Evolutionary conservation across 768 basidiomycete genomes (phyloP).

Genomic region (Lentinula sp.): DNA sequence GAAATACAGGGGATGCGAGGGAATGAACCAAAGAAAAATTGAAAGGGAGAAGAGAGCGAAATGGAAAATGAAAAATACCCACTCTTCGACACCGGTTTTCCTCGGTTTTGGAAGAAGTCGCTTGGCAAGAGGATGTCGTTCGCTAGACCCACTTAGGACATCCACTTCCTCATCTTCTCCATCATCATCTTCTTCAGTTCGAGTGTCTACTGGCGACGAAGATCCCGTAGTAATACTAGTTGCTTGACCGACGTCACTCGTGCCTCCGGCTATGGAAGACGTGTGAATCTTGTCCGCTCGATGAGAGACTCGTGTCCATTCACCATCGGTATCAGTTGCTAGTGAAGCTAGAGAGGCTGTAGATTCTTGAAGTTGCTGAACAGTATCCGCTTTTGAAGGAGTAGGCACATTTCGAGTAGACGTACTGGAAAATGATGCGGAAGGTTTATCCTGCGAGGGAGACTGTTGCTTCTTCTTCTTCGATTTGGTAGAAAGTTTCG

Average conservation of each 20-base stretch:
- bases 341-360: not conserved
- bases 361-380: conserved; percentile 5
- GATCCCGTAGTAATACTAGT: not conserved
- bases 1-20: not conserved
- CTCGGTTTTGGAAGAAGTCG: conserved; percentile 56
- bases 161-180: conserved; percentile 18
- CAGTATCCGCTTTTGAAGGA: not conserved
- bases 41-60: not conserved
- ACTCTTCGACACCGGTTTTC: conserved; percentile 71
- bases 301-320: conserved; percentile 1
- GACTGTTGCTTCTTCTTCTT: conserved; percentile 3
- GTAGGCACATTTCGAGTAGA: not conserved
- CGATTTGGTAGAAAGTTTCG: not conserved
- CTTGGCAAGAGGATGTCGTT: conserved; percentile 44
- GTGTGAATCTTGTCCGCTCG: not conserved
- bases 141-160: not conserved
- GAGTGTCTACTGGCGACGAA: conserved; percentile 6
- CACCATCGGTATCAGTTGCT: conserved; percentile 3
- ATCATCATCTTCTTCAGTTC: conserved; percentile 1
- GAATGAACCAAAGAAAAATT: not conserved
- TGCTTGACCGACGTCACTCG: conserved; percentile 1
- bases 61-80: conserved; percentile 19
- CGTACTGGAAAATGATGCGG: not conserved
- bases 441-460: not conserved
- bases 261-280: not conserved